These are phyloP conservation scores for Cenococcum geophilum DNA, from an alignment of 495 filamentous ascomycete genomes.

Conservation along the genomic window DNA sequence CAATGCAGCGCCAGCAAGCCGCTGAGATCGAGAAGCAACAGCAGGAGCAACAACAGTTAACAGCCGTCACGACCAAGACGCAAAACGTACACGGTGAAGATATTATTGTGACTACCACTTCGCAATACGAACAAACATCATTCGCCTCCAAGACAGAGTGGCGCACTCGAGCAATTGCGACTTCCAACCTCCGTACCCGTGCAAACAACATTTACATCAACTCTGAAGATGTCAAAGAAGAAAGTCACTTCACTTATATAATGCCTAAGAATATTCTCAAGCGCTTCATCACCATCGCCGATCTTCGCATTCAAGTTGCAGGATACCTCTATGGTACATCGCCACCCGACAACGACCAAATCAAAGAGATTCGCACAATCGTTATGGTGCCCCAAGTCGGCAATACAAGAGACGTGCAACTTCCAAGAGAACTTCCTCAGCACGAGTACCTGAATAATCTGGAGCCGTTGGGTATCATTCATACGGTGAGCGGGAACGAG, in stretches of 20 bases:
- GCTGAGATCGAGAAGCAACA: conserved; percentile 99
- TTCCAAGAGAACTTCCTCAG: conserved; percentile 87
- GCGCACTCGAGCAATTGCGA: conserved; percentile 94
- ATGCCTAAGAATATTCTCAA: conserved; percentile 99
- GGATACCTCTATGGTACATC: conserved; percentile 94
- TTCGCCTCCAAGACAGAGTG: conserved; percentile 99
- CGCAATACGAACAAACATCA: conserved; percentile 91
- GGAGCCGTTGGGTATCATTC: conserved; percentile 92
- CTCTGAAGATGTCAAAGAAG: conserved; percentile 78
- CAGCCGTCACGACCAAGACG: conserved; percentile 95
- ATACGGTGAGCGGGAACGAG: conserved; percentile 92
- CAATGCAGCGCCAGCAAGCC: conserved; percentile 96
- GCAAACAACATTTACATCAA: conserved; percentile 99
- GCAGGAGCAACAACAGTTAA: conserved; percentile 91
- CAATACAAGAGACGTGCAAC: conserved; percentile 81
- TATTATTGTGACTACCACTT: conserved; percentile 96
- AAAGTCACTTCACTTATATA: conserved; percentile 82
- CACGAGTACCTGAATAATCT: conserved; percentile 83
- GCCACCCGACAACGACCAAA: conserved; percentile 86
- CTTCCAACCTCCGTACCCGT: conserved; percentile 88
- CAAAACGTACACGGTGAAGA: conserved; percentile 97
- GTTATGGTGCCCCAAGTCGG: conserved; percentile 98
- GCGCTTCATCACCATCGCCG: conserved; percentile 96
- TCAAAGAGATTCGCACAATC: conserved; percentile 94
- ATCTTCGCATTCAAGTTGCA: conserved; percentile 92